These are phyloP conservation scores for Vitis riparia DNA, from an alignment of 164 flowering plant genomes.

Conservation along the genomic window DNA sequence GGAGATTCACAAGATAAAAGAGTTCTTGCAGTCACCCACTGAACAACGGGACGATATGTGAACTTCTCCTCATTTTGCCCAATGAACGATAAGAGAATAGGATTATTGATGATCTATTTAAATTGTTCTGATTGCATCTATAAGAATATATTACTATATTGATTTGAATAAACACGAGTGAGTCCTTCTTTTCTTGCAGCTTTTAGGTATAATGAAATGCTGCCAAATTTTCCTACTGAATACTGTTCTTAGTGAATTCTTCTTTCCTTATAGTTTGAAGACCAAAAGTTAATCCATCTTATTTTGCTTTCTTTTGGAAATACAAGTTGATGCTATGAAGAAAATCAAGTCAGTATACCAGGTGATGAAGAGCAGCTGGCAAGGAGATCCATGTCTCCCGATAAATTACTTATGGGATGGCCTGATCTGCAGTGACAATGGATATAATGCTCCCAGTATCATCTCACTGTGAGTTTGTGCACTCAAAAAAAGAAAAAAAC, in stretches of 20 bases:
- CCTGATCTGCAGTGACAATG: constrained; percentile 35
- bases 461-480: constrained; percentile 38
- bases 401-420: constrained; percentile 41
- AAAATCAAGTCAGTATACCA: constrained; percentile 34
- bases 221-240: too few relatives aligned
- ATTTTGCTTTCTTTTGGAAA: not conserved
- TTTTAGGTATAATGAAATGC: too few relatives aligned
- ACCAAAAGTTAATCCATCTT: too few relatives aligned
- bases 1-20: constrained; percentile 17
- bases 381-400: constrained; percentile 62
- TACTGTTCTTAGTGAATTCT: too few relatives aligned
- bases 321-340: constrained; percentile 36
- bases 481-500: too few relatives aligned
- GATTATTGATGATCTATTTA: too few relatives aligned
- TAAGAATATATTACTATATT: too few relatives aligned
- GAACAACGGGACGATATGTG: constrained; percentile 24
- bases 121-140: too few relatives aligned
- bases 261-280: too few relatives aligned
- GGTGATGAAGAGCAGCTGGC: constrained; percentile 39
- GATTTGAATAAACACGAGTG: too few relatives aligned
- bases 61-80: not conserved
- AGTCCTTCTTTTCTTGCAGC: too few relatives aligned
- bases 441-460: constrained; percentile 21
- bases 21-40: constrained; percentile 15
- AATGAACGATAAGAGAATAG: too few relatives aligned